phyloP scores from a whole-genome alignment of 768 basidiomycete species.

The Podaxis carcinomalis region DNA sequence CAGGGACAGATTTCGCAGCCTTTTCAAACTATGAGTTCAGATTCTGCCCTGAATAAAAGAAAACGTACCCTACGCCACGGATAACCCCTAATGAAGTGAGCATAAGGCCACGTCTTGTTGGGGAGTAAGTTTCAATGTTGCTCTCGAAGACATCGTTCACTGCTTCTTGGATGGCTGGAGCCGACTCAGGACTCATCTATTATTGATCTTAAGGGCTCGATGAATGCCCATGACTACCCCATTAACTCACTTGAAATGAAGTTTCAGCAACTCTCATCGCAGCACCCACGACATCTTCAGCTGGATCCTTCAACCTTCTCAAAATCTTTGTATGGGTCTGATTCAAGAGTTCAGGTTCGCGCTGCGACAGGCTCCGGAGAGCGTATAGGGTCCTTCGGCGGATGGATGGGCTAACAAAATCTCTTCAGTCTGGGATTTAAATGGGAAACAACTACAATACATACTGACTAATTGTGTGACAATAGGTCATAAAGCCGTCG shows the following conservation, averaged over 20 bases:
- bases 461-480: conserved; percentile 72
- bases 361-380: conserved; percentile 45
- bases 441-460: conserved; percentile 19
- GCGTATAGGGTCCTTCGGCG: conserved; percentile 61
- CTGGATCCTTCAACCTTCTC: conserved; percentile 39
- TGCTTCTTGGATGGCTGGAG: not conserved
- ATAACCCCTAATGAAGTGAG: not conserved
- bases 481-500: conserved; percentile 60
- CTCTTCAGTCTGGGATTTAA: conserved; percentile 13
- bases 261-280: conserved; percentile 33
- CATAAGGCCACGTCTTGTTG: not conserved
- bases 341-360: conserved; percentile 42
- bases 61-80: conserved; percentile 2
- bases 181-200: not conserved
- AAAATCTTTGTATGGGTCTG: conserved; percentile 33
- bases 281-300: conserved; percentile 39
- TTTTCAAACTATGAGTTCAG: not conserved
- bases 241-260: not conserved
- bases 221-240: not conserved
- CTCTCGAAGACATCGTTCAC: conserved; percentile 5
- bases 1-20: conserved; percentile 1
- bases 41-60: not conserved
- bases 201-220: not conserved
- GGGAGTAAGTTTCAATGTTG: not conserved
- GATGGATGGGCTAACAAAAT: conserved; percentile 44